phyloP scores from a whole-genome alignment of 306 rosid genomes.

The Vigna trinervia region DNA sequence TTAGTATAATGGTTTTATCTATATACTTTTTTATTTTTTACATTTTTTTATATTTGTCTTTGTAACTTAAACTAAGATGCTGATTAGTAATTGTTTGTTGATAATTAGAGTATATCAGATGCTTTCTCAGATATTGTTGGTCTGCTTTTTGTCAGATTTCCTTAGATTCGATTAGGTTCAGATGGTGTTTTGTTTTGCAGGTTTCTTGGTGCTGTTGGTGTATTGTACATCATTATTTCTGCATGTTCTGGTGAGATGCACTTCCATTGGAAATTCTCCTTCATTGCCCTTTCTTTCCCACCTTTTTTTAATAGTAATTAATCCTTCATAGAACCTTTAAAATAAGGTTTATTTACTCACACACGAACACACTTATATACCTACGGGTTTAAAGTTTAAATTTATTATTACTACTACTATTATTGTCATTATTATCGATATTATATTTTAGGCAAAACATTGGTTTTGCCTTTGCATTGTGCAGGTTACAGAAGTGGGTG shows the following conservation, averaged over 20 bases:
- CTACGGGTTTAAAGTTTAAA: slow-evolving; percentile 36
- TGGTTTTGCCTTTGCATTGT: slow-evolving; percentile 46
- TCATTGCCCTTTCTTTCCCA: slow-evolving; percentile 10
- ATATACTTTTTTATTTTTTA: neutral
- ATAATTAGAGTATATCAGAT: slow-evolving; percentile 24
- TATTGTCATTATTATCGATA: neutral
- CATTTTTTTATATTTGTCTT: slow-evolving; percentile 13
- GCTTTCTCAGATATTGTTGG: neutral
- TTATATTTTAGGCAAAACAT: slow-evolving; percentile 31
- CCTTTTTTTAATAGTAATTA: slow-evolving; percentile 13
- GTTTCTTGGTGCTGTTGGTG: slow-evolving; percentile 59
- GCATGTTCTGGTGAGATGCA: slow-evolving; percentile 59
- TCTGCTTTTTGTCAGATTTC: slow-evolving; percentile 43
- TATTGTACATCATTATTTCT: slow-evolving; percentile 43
- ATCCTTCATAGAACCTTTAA: neutral
- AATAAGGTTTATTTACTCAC: slow-evolving; percentile 20
- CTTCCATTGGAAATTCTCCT: slow-evolving; percentile 41
- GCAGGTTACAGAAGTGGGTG: slow-evolving; percentile 52
- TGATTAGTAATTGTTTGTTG: slow-evolving; percentile 14
- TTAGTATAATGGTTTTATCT: slow-evolving; percentile 30
- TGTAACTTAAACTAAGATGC: neutral
- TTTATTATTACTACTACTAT: slow-evolving; percentile 10
- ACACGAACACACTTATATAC: neutral
- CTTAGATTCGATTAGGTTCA: slow-evolving; percentile 62
- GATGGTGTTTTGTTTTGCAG: slow-evolving; percentile 67